Percentiles rank a stretch among this genome's conserved stretches.
phyloP scores from a whole-genome alignment of 106 monocot species.

The Dendrobium officinale region DNA sequence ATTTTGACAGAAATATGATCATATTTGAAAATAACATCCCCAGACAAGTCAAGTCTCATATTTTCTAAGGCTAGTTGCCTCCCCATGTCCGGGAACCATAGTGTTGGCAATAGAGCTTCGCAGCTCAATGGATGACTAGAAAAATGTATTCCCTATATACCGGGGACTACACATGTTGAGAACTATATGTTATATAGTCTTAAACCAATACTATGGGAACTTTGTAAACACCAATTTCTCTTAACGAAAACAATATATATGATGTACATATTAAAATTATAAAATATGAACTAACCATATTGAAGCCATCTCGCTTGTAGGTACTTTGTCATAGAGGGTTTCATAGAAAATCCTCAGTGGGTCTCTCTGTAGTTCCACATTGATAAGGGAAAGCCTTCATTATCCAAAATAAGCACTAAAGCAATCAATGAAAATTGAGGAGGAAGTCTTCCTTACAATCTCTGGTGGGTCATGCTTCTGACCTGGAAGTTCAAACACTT shows the following conservation, averaged over 20 bases:
- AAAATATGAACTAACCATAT: constrained; percentile 47
- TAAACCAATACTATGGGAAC: not conserved
- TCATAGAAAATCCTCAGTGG: constrained; percentile 93
- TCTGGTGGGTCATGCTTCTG: constrained; percentile 87
- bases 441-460: constrained; percentile 34
- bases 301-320: constrained; percentile 83
- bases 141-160: not conserved
- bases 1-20: not conserved
- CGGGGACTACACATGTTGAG: not conserved
- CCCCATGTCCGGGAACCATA: not conserved
- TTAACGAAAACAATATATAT: not conserved
- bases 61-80: not conserved
- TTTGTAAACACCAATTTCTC: not conserved
- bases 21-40: not conserved
- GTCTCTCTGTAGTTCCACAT: constrained; percentile 55
- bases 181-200: not conserved
- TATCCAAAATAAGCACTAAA: not conserved
- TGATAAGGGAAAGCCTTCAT: not conserved
- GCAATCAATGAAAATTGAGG: not conserved
- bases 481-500: constrained; percentile 71
- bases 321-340: constrained; percentile 64
- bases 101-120: not conserved
- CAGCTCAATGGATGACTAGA: not conserved
- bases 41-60: not conserved
- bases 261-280: not conserved